Base-by-base conservation (phyloP, 179 eudicot genomes). In the Monotropa hypopitys region DNA sequence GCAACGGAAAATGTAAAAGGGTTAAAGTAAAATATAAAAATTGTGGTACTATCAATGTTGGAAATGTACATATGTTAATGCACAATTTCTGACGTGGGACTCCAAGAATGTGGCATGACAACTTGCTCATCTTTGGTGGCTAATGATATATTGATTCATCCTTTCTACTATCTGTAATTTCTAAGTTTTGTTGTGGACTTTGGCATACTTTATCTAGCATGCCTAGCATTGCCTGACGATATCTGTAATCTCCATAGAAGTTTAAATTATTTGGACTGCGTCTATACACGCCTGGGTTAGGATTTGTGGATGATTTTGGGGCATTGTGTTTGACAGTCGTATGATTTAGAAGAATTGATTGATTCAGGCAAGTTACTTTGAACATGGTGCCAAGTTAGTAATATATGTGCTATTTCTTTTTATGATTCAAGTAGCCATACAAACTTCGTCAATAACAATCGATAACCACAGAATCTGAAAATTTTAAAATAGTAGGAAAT, bases 111-210 rank as follows among this genome's bases (percentile, higher is more conserved):
- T 40, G 72, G 72, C 49, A 69, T 43, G 33, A 16, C 4, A 68
- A 68, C 46, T 35, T 9, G 1, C 26, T 3, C 12, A 68, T 35
- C 20, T 66, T 68, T 40, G 18, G 30, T 69, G 32, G 72, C 32
- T 13, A 38, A 43, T 20, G 72, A 38, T n/a, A n/a, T 20, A 20
- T 69, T 21, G 20, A 69, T 7, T 6, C 9, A 42, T 51, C 33
- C 72, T 69, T 40, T 68, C 50, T 40, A 40, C 12, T 40, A 40
- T n/a, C 26, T 66, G 26, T 18, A 66, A 6, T 67, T n/a, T 67
- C 47, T 38, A 38, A 42, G 72, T 35, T 69, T 9, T 69, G 51
- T 69, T 69, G 18, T 69, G n/a, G 72, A 42, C 72, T 67, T 63
- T 3, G 50, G 51, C 51, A 4, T 69, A 21, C 71, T 69, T 42